phyloP scores from a whole-genome alignment of 2,329 filamentous ascomycete species.

The Lasiodiplodia sp. region DNA sequence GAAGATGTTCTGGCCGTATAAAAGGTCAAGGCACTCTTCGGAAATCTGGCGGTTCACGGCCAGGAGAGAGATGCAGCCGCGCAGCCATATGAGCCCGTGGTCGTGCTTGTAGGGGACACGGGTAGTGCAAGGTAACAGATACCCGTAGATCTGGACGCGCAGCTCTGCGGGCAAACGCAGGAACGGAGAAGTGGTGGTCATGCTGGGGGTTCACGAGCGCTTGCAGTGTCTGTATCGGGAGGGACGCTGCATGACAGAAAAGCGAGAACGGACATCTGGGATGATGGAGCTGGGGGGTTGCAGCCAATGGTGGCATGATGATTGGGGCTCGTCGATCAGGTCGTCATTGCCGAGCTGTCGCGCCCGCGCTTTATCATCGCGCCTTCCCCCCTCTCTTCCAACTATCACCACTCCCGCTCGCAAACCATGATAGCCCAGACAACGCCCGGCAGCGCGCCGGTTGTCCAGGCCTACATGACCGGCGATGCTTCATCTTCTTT shows the following conservation, averaged over 20 bases:
- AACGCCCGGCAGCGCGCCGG: constrained; percentile 38
- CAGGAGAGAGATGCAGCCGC: constrained; percentile 51
- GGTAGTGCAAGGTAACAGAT: constrained; percentile 52
- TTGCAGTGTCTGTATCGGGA: constrained; percentile 32
- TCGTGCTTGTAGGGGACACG: constrained; percentile 31
- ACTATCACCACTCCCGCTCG: constrained; percentile 38
- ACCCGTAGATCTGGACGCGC: constrained; percentile 51
- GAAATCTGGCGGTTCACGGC: constrained; percentile 51
- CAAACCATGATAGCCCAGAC: constrained; percentile 40
- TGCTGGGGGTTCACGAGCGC: constrained; percentile 7
- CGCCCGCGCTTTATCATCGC: constrained; percentile 14
- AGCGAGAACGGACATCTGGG: not conserved
- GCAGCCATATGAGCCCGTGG: constrained; percentile 52
- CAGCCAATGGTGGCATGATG: constrained; percentile 13
- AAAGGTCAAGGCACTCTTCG: constrained; percentile 52
- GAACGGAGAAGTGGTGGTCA: constrained; percentile 37
- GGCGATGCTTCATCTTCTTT: constrained; percentile 41
- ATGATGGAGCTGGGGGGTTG: not conserved
- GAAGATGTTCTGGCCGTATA: constrained; percentile 58
- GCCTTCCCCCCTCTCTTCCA: not conserved
- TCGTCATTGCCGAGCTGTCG: constrained; percentile 24
- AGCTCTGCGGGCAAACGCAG: constrained; percentile 54
- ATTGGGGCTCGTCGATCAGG: constrained; percentile 4
- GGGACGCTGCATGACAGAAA: not conserved
- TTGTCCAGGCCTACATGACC: constrained; percentile 36